A percentile compares a stretch with the other conserved stretches of the same genome.
These are phyloP conservation scores for Colletotrichum shisoi DNA, from an alignment of 2,329 filamentous ascomycete species.

Conservation along the genomic window DNA sequence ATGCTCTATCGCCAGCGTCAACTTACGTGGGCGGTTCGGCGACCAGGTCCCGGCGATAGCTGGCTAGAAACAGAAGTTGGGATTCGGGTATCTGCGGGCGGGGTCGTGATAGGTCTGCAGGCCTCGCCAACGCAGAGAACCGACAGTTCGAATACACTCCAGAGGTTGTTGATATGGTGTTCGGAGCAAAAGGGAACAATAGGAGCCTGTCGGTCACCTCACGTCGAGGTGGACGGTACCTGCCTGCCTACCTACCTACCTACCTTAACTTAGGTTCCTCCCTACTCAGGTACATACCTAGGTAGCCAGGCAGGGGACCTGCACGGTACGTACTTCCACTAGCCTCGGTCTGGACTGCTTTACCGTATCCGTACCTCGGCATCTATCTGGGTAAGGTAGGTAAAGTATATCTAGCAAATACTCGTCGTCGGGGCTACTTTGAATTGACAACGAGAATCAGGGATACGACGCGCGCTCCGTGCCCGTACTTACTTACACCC, in stretches of 20 bases:
- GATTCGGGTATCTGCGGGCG: neutral
- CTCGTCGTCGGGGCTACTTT: no score
- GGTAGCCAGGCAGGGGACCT: neutral
- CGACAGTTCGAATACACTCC: neutral
- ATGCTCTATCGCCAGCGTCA: neutral
- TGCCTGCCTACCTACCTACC: neutral
- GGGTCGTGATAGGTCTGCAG: neutral
- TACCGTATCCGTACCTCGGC: no score
- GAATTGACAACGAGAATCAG: neutral
- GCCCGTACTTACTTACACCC: neutral
- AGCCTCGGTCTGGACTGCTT: neutral
- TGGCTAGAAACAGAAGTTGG: neutral
- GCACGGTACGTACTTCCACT: neutral
- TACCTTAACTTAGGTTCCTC: no score
- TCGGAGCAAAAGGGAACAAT: neutral
- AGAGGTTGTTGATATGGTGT: neutral
- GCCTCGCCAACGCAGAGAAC: conserved; percentile 8
- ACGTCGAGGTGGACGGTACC: neutral
- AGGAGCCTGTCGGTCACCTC: neutral
- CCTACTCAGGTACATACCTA: neutral
- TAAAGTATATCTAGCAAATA: neutral
- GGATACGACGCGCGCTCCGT: neutral
- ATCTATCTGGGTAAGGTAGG: neutral
- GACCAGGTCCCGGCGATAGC: neutral
- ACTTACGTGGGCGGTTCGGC: neutral